phyloP scores from a whole-genome alignment of 2,329 filamentous ascomycete species.

The Incumbomyces lentus region DNA sequence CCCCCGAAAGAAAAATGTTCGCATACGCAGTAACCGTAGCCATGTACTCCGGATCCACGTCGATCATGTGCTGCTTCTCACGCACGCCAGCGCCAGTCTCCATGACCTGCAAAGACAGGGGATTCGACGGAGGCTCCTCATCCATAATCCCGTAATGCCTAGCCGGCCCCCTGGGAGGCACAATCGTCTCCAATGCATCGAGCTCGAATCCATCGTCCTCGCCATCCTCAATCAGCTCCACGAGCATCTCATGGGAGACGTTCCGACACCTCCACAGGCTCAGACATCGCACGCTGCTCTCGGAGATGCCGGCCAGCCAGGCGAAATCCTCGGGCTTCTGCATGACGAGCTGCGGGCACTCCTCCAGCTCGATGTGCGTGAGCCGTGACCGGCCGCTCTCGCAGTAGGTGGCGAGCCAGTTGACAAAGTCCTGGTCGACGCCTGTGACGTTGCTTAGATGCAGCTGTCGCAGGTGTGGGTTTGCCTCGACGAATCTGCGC shows the following conservation, averaged over 20 bases:
- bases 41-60: slow-evolving; percentile 2
- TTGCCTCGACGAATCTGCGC: slow-evolving; percentile 25
- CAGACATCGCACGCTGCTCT: neutral
- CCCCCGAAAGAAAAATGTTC: no score
- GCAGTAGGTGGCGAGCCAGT: slow-evolving; percentile 24
- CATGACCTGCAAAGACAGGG: neutral
- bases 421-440: slow-evolving; percentile 26
- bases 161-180: neutral
- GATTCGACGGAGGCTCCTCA: neutral
- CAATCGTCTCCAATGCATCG: neutral
- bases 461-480: slow-evolving; percentile 22
- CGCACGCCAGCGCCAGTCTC: neutral
- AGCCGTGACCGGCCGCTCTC: neutral
- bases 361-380: neutral
- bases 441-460: slow-evolving; percentile 26
- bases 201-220: neutral
- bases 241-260: slow-evolving; percentile 4
- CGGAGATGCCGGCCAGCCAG: neutral
- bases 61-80: neutral
- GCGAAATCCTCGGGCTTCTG: slow-evolving; percentile 1
- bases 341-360: slow-evolving; percentile 2
- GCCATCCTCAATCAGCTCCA: slow-evolving; percentile 2
- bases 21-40: neutral
- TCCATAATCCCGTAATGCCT: slow-evolving; percentile 1
- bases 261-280: slow-evolving; percentile 3